These are phyloP conservation scores for Thuja plicata DNA, from an alignment of 83 land plant genomes.

Conservation along the genomic window DNA sequence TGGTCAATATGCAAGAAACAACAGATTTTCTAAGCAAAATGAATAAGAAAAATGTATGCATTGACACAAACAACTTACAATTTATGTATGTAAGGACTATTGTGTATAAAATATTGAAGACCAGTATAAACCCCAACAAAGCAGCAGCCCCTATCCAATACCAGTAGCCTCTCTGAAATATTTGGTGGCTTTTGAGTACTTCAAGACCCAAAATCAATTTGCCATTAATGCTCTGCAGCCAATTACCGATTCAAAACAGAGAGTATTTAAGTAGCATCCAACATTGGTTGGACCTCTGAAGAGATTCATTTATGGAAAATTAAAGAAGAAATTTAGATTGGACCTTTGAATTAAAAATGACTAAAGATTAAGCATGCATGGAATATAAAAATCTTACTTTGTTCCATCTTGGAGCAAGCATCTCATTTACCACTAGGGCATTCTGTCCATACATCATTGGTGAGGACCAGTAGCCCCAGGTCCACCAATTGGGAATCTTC, in stretches of 20 bases:
- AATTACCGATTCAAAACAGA: neutral
- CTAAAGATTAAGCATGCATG: neutral
- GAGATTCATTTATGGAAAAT: neutral
- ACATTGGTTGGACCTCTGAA: neutral
- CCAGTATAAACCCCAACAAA: constrained; percentile 15
- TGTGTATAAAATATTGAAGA: constrained; percentile 24
- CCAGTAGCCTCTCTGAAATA: constrained; percentile 15
- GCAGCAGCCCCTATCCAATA: constrained; percentile 23
- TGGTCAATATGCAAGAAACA: neutral
- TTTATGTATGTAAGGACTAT: constrained; percentile 20
- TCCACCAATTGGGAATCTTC: constrained; percentile 32
- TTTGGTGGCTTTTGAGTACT: constrained; percentile 7
- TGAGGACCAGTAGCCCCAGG: constrained; percentile 51
- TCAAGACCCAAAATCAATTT: neutral
- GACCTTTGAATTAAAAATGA: neutral
- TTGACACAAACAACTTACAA: constrained; percentile 9
- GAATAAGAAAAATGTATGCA: neutral
- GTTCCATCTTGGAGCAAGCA: constrained; percentile 40
- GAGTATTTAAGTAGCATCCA: neutral
- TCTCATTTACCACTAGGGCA: constrained; percentile 40
- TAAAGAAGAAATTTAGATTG: neutral
- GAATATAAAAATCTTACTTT: constrained; percentile 12
- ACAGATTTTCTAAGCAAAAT: neutral
- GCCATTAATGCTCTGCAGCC: neutral
- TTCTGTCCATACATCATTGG: constrained; percentile 49